These are phyloP conservation scores for Pouteria campechiana DNA, from an alignment of 179 eudicot species.

Conservation along the genomic window DNA sequence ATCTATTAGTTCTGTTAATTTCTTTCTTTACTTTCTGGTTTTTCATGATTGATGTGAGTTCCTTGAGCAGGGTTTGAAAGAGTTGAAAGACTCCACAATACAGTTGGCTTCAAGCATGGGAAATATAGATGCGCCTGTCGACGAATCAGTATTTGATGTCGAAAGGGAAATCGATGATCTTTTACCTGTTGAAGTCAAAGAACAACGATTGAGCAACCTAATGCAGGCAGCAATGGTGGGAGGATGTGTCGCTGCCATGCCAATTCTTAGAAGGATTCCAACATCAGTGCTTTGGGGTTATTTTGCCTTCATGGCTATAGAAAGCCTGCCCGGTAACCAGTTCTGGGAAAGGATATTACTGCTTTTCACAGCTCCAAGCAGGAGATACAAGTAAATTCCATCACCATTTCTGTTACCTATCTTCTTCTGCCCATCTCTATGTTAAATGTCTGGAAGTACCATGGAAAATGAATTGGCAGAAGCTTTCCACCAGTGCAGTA, in stretches of 20 bases:
- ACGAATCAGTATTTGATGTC: constrained; percentile 75
- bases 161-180: constrained; percentile 85
- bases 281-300: constrained; percentile 93
- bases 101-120: constrained; percentile 79
- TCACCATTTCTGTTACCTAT: no score
- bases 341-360: constrained; percentile 90
- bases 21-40: no score
- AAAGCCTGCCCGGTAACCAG: constrained; percentile 91
- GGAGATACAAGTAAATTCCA: constrained; percentile 79
- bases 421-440: no score
- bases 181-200: constrained; percentile 89
- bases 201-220: constrained; percentile 81
- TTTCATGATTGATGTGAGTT: no score
- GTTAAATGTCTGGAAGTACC: no score
- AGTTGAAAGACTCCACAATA: constrained; percentile 73
- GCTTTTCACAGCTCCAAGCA: constrained; percentile 77
- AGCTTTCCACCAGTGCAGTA: no score
- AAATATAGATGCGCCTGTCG: constrained; percentile 65
- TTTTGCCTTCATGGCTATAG: constrained; percentile 94
- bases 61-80: constrained; percentile 79
- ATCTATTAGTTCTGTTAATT: no score
- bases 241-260: constrained; percentile 93
- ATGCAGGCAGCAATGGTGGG: constrained; percentile 84
- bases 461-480: no score
- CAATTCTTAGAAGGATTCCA: constrained; percentile 72